Evolutionary conservation across 2,329 filamentous ascomycete species (phyloP).

Genomic region (Pseudocercospora eumusae): DNA sequence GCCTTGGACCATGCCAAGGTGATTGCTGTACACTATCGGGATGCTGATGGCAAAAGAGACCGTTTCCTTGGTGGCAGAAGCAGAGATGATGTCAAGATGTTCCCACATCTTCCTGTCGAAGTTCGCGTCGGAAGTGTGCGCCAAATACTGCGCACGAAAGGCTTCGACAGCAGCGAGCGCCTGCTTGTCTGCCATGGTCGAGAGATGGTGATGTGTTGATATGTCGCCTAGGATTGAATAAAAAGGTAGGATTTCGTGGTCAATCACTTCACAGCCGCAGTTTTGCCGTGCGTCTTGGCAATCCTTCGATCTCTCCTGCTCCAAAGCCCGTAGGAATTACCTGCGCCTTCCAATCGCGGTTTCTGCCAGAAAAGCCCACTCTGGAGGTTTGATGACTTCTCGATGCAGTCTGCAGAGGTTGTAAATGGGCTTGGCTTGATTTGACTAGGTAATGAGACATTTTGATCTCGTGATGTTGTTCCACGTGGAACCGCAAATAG

Average conservation of each 20-base stretch:
- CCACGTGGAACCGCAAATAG: not conserved
- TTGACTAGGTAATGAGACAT: not conserved
- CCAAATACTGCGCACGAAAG: conserved; percentile 22
- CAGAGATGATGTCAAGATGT: conserved; percentile 22
- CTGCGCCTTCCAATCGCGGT: not conserved
- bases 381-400: not conserved
- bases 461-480: not conserved
- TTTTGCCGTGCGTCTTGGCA: not conserved
- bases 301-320: not conserved
- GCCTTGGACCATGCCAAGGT: conserved; percentile 22
- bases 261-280: not conserved
- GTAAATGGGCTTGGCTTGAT: not conserved
- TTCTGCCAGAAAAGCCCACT: not conserved
- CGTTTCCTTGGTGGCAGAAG: conserved; percentile 12
- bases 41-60: conserved; percentile 23
- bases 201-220: not conserved
- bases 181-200: not conserved
- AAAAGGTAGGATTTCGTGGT: not conserved
- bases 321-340: not conserved
- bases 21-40: conserved; percentile 21
- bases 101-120: conserved; percentile 27
- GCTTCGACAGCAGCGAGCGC: conserved; percentile 19
- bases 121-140: conserved; percentile 18
- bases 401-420: not conserved
- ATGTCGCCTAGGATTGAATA: not conserved